These are phyloP conservation scores for Penicillium taxi DNA, from an alignment of 495 filamentous ascomycete species.

Conservation along the genomic window DNA sequence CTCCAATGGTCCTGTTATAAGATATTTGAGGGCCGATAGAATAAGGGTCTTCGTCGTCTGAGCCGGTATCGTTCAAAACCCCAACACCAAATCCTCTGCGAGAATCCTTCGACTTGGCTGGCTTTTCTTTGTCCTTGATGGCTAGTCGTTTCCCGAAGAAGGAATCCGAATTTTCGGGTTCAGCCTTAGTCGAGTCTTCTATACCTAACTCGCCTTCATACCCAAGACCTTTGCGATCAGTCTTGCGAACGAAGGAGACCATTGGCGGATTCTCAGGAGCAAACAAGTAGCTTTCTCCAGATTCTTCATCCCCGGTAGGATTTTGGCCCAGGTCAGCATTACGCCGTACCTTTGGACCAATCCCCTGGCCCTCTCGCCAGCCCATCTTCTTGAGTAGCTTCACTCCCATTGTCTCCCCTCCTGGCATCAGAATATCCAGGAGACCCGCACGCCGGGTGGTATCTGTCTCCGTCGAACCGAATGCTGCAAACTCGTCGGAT, in stretches of 20 bases:
- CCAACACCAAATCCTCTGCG: constrained; percentile 78
- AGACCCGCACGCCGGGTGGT: constrained; percentile 47
- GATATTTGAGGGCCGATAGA: constrained; percentile 83
- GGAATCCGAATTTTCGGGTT: constrained; percentile 38
- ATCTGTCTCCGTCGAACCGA: constrained; percentile 62
- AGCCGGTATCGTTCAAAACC: constrained; percentile 86
- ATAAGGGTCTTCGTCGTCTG: constrained; percentile 96
- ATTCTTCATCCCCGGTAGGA: constrained; percentile 20
- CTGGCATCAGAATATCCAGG: constrained; percentile 65
- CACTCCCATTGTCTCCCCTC: constrained; percentile 82
- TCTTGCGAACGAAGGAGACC: constrained; percentile 69
- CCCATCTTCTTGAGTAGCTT: constrained; percentile 90
- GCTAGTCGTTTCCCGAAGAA: constrained; percentile 36
- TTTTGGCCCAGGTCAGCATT: constrained; percentile 58
- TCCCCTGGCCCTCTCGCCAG: constrained; percentile 88
- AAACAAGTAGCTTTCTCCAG: constrained; percentile 61
- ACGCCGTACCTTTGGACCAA: constrained; percentile 81
- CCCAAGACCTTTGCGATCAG: constrained; percentile 74
- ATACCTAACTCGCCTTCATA: constrained; percentile 61
- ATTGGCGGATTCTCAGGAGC: constrained; percentile 79
- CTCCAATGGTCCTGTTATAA: constrained; percentile 79
- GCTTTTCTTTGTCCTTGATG: constrained; percentile 20
- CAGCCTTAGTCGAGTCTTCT: constrained; percentile 29
- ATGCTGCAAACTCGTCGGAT: constrained; percentile 59
- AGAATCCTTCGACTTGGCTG: constrained; percentile 41